Evolutionary conservation across 495 filamentous ascomycete species (phyloP).

Genomic region (Massariosphaeria phaeospora): DNA sequence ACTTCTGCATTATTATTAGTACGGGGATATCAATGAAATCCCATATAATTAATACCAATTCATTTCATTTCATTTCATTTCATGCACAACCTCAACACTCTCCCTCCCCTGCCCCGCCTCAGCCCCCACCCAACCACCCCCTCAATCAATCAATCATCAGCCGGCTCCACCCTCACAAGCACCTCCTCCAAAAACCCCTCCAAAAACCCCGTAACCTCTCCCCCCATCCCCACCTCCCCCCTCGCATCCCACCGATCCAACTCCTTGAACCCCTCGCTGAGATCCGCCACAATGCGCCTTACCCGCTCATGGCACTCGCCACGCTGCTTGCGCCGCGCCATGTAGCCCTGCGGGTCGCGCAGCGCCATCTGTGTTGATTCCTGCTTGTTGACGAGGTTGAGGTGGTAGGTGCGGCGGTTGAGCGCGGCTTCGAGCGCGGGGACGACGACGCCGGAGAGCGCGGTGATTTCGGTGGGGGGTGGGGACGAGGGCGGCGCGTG

Average conservation of each 20-base stretch:
- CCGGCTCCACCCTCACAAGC: constrained; percentile 81
- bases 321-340: constrained; percentile 42
- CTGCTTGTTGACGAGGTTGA: constrained; percentile 15
- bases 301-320: constrained; percentile 76
- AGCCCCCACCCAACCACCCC: not conserved
- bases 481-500: constrained; percentile 7
- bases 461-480: constrained; percentile 46
- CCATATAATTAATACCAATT: too few species aligned
- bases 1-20: too few species aligned
- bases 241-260: constrained; percentile 81
- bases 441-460: constrained; percentile 77
- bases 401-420: constrained; percentile 60
- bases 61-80: too few species aligned
- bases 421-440: constrained; percentile 88
- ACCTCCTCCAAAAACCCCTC: constrained; percentile 93
- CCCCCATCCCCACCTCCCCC: constrained; percentile 85
- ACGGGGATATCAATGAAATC: too few species aligned
- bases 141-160: constrained; percentile 51
- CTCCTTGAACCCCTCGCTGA: constrained; percentile 71
- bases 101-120: not conserved
- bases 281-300: constrained; percentile 67
- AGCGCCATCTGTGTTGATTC: not conserved
- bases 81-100: not conserved
- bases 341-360: constrained; percentile 1
- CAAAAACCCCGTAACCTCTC: constrained; percentile 75